These are phyloP conservation scores for Botryotinia calthae DNA, from an alignment of 2,329 filamentous ascomycete genomes.

Conservation along the genomic window DNA sequence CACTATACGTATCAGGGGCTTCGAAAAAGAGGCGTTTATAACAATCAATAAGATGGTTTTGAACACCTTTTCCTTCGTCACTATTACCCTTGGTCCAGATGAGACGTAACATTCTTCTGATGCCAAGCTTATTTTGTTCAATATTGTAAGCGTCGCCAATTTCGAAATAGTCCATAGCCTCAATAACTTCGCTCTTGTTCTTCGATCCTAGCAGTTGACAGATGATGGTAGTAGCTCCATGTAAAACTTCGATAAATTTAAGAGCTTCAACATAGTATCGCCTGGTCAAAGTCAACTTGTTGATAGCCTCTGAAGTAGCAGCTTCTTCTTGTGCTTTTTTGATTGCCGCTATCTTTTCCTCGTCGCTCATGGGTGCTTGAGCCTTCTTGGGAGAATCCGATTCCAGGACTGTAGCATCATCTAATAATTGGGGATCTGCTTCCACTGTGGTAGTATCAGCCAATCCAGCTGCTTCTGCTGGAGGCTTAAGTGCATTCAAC, in stretches of 20 bases:
- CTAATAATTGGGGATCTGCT: conserved; percentile 74
- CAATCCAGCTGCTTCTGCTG: conserved; percentile 69
- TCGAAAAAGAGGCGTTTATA: conserved; percentile 97
- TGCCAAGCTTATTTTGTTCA: conserved; percentile 86
- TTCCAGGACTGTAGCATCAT: conserved; percentile 82
- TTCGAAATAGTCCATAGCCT: conserved; percentile 98
- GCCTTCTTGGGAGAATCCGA: conserved; percentile 60
- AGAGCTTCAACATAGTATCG: conserved; percentile 93
- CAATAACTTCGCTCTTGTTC: conserved; percentile 98
- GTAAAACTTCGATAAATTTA: conserved; percentile 88
- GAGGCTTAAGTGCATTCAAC: conserved; percentile 76
- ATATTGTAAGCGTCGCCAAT: conserved; percentile 95
- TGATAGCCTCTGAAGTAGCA: conserved; percentile 82
- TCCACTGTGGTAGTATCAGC: conserved; percentile 59
- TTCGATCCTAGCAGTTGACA: conserved; percentile 87
- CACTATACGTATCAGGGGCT: conserved; percentile 80
- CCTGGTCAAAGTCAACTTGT: conserved; percentile 80
- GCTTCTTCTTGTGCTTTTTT: conserved; percentile 83
- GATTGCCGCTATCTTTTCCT: conserved; percentile 69
- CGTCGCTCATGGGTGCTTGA: conserved; percentile 65
- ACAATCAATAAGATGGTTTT: conserved; percentile 93
- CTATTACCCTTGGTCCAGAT: conserved; percentile 99
- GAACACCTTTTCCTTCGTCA: conserved; percentile 97
- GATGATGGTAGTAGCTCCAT: conserved; percentile 75
- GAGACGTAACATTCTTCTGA: conserved; percentile 89